Base-by-base conservation (phyloP, 345 rosid genomes). In the Lepidium sativum region DNA sequence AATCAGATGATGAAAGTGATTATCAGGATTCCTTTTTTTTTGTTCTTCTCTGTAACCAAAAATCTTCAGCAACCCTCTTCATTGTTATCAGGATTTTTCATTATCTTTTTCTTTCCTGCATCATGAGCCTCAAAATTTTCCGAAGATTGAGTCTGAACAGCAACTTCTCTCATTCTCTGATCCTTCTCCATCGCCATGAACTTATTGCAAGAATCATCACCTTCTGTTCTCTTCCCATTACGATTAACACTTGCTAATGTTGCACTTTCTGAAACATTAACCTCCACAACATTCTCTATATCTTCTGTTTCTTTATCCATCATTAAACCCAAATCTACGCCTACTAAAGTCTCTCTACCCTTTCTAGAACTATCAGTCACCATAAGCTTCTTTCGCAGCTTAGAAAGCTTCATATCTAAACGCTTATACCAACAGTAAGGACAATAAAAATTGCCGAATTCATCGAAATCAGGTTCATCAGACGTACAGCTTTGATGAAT, bases 361-460 rank as follows among this genome's bases (percentile, higher is more conserved):
- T 67, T 70, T 42, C 78, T 47, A 51, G 59, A 43, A 49, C 44
- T 67, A 23, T 75, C 76, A 6, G 60, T 71, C 48, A 54, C 49
- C 74, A 65, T 55, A 63, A 70, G 81, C 78, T 78, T 78, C 45
- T 54, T 54, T 37, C 55, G 50, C 74, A 74, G 49, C 39, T 66
- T 73, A 43, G 29, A 3, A 7, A 59, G 48, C 79, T 65, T 78
- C 1, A 40, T 21, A 32, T 63, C 25, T 20, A 63, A 43, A 60
- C 70, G 68, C 67, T 80, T 86, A 74, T 82, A 80, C 77, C 81
- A 77, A 71, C 96, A 86, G 25, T 79, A 84, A 18, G 89, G 85
- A 50, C 96, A 84, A 17, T 71, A 79, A 72, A 84, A 89, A 3
- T 67, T 78, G 0, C 87, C 96, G 13, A 40, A 54, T 3, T 74